Conservation (phyloP, 495 filamentous ascomycete genomes). For the Penicillium taxi region DNA sequence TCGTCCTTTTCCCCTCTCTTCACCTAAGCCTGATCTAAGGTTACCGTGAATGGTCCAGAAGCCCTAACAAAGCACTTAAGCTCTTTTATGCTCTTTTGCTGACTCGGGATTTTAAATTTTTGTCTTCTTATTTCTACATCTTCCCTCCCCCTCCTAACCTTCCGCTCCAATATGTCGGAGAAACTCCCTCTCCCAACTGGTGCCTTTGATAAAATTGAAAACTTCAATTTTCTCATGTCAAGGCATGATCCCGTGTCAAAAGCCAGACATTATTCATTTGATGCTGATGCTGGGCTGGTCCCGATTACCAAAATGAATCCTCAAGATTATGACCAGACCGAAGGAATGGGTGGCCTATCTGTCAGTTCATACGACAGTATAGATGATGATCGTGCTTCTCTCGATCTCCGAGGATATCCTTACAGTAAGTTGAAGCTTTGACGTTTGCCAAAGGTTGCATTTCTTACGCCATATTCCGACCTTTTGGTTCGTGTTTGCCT, state of each 20-base stretch:
- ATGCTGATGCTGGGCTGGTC: slow-evolving; percentile 34
- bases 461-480: slow-evolving; percentile 31
- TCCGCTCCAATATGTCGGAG: slow-evolving; percentile 32
- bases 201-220: slow-evolving; percentile 35
- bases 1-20: slow-evolving; percentile 6
- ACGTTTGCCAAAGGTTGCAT: slow-evolving; percentile 31
- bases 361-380: slow-evolving; percentile 46
- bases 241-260: slow-evolving; percentile 33
- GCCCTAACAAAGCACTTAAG: slow-evolving; percentile 13
- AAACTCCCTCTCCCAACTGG: slow-evolving; percentile 27
- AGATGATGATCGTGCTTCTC: slow-evolving; percentile 37
- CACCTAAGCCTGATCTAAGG: slow-evolving; percentile 27
- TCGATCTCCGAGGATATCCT: slow-evolving; percentile 39
- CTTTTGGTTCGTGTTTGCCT: slow-evolving; percentile 22
- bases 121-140: slow-evolving; percentile 7
- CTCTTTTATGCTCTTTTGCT: neutral
- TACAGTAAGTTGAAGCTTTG: slow-evolving; percentile 31
- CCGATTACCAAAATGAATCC: slow-evolving; percentile 29
- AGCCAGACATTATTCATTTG: slow-evolving; percentile 38
- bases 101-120: neutral
- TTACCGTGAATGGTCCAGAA: slow-evolving; percentile 6
- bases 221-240: slow-evolving; percentile 38
- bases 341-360: slow-evolving; percentile 41
- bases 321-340: slow-evolving; percentile 42
- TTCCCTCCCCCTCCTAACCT: slow-evolving; percentile 6